Percentiles rank a stretch among this genome's conserved stretches.
phyloP scores from a whole-genome alignment of 129 eudicot genomes.

The Kitagawia praeruptora region DNA sequence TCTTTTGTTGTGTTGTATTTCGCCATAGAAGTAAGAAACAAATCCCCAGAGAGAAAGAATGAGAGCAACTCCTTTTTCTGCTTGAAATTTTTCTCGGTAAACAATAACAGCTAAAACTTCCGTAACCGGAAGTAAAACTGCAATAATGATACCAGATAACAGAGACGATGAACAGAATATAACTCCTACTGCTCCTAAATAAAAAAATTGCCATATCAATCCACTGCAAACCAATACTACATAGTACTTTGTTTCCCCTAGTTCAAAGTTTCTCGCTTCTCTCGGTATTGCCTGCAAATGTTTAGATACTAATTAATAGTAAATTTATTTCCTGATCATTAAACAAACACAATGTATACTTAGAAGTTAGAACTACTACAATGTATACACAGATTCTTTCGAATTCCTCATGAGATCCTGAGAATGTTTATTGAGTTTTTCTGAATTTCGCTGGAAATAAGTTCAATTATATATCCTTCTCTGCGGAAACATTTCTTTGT shows the following conservation, averaged over 20 bases:
- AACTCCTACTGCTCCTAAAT: constrained; percentile 44
- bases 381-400: not conserved
- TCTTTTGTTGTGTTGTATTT: constrained; percentile 14
- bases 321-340: not conserved
- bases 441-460: too few species aligned
- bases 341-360: not conserved
- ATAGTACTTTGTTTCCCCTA: constrained; percentile 30
- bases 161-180: constrained; percentile 40
- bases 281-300: constrained; percentile 25
- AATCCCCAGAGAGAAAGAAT: constrained; percentile 54
- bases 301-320: not conserved
- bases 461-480: too few species aligned
- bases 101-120: constrained; percentile 40
- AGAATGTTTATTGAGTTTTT: too few species aligned
- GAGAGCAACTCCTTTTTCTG: constrained; percentile 43
- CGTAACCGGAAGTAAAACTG: constrained; percentile 31
- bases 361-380: too few species aligned
- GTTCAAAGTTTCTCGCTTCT: constrained; percentile 29
- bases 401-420: not conserved
- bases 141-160: constrained; percentile 40
- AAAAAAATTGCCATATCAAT: constrained; percentile 44
- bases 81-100: constrained; percentile 40
- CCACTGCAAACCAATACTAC: constrained; percentile 28
- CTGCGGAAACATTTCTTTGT: not conserved
- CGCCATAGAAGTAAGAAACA: constrained; percentile 44